Conservation (phyloP, 495 filamentous ascomycete species). For the Penicillium longicatenatum region DNA sequence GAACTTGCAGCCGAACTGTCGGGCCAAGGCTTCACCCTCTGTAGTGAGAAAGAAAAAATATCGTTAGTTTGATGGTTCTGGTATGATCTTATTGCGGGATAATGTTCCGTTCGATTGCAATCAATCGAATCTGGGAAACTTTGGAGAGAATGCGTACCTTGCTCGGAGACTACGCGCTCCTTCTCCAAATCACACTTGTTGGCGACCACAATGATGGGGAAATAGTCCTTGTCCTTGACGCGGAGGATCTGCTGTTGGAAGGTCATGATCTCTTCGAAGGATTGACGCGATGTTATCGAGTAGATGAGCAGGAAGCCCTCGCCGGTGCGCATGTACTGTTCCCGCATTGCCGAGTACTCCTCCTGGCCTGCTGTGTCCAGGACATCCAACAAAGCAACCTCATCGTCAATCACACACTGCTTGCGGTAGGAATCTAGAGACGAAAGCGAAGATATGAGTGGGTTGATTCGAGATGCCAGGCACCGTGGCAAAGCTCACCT, state of each 20-base stretch:
- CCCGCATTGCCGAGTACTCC: conserved; percentile 98
- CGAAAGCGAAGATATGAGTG: not conserved
- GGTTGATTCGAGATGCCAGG: conserved; percentile 14
- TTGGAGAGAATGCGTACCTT: conserved; percentile 64
- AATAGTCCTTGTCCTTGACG: conserved; percentile 99
- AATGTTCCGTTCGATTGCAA: not conserved
- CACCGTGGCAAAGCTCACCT: conserved; percentile 58
- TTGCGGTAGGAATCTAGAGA: conserved; percentile 94
- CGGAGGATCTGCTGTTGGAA: conserved; percentile 98
- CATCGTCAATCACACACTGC: conserved; percentile 98
- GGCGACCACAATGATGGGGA: conserved; percentile 98
- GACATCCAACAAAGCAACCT: conserved; percentile 94
- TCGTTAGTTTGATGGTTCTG: not conserved
- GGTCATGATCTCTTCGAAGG: conserved; percentile 96
- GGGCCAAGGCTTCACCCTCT: conserved; percentile 90
- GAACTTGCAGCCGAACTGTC: conserved; percentile 91
- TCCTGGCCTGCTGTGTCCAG: conserved; percentile 98
- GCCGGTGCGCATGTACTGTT: conserved; percentile 99
- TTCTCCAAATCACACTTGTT: conserved; percentile 98
- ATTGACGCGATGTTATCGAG: conserved; percentile 95
- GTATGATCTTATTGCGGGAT: not conserved
- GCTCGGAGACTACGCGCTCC: conserved; percentile 85
- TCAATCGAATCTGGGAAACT: not conserved
- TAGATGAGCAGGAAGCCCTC: conserved; percentile 98
- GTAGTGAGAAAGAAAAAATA: conserved; percentile 18